Percentiles rank a stretch among this genome's conserved stretches.
Evolutionary conservation across 768 basidiomycete species (phyloP).

Genomic region (Inosperma sp.): DNA sequence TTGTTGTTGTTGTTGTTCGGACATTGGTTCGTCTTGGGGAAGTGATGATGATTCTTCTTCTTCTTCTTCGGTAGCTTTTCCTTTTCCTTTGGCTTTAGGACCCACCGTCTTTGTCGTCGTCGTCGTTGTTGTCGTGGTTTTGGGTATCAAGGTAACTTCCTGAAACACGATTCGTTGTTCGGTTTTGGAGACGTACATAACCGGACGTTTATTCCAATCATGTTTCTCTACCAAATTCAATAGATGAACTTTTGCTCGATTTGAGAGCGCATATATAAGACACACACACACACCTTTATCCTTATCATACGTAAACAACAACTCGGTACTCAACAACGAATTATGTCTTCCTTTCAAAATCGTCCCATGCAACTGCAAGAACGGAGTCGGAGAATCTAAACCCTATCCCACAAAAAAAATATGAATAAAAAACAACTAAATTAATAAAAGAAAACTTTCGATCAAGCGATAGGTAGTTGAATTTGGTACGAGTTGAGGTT

Average conservation of each 20-base stretch:
- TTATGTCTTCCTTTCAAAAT: slow-evolving; percentile 69
- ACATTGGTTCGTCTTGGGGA: not conserved
- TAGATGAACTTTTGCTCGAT: not conserved
- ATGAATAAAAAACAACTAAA: not conserved
- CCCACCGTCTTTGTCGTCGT: too few relatives aligned
- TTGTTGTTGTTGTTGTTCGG: not conserved
- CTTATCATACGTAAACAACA: slow-evolving; percentile 69
- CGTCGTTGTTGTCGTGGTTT: slow-evolving; percentile 14
- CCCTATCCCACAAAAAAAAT: slow-evolving; percentile 41
- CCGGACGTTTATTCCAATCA: slow-evolving; percentile 46
- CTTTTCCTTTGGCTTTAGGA: slow-evolving; percentile 17
- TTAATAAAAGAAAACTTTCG: slow-evolving; percentile 40
- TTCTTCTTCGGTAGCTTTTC: not conserved
- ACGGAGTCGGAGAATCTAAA: slow-evolving; percentile 72
- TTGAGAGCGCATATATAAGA: not conserved
- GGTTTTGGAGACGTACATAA: slow-evolving; percentile 56
- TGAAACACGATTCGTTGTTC: slow-evolving; percentile 69
- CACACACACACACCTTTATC: slow-evolving; percentile 30
- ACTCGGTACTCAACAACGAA: slow-evolving; percentile 65
- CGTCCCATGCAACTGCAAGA: slow-evolving; percentile 71
- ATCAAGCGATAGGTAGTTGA: slow-evolving; percentile 69
- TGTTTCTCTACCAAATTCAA: slow-evolving; percentile 31
- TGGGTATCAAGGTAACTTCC: slow-evolving; percentile 57
- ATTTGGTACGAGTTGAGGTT: slow-evolving; percentile 72
- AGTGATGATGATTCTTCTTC: not conserved